Evolutionary conservation across 495 filamentous ascomycete genomes (phyloP).

Genomic region (Penicillium desertorum): DNA sequence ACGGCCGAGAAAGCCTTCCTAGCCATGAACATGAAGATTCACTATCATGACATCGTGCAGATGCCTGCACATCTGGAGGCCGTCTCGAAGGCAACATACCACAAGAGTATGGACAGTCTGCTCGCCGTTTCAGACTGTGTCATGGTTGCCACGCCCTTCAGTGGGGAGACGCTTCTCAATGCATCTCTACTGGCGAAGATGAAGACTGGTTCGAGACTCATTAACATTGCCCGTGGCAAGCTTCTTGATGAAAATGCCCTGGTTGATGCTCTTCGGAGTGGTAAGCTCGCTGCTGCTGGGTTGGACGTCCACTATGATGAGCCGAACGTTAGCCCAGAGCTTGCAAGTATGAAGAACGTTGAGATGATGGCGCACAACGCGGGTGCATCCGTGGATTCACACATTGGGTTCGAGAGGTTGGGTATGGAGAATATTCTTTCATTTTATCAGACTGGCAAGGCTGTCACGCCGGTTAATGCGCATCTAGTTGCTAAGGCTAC

Average conservation of each 20-base stretch:
- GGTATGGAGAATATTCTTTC: conserved; percentile 70
- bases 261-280: conserved; percentile 58
- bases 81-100: conserved; percentile 47
- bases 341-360: conserved; percentile 54
- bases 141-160: conserved; percentile 65
- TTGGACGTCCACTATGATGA: conserved; percentile 70
- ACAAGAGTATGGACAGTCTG: conserved; percentile 51
- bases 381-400: conserved; percentile 68
- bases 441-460: conserved; percentile 52
- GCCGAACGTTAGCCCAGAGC: conserved; percentile 40
- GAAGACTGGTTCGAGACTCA: conserved; percentile 58
- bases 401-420: conserved; percentile 69
- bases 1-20: conserved; percentile 61
- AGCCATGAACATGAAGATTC: conserved; percentile 66
- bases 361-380: conserved; percentile 71
- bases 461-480: conserved; percentile 66
- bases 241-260: conserved; percentile 71
- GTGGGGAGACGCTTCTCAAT: conserved; percentile 57
- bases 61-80: conserved; percentile 43
- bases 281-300: conserved; percentile 54
- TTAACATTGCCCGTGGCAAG: conserved; percentile 71
- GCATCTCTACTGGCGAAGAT: conserved; percentile 49
- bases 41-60: conserved; percentile 64
- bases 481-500: conserved; percentile 42
- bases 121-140: conserved; percentile 61